A percentile compares a stretch with the other conserved stretches of the same genome.
Evolutionary conservation across 169 alveolate species (phyloP).

Genomic region (Plasmodium vinckei): DNA sequence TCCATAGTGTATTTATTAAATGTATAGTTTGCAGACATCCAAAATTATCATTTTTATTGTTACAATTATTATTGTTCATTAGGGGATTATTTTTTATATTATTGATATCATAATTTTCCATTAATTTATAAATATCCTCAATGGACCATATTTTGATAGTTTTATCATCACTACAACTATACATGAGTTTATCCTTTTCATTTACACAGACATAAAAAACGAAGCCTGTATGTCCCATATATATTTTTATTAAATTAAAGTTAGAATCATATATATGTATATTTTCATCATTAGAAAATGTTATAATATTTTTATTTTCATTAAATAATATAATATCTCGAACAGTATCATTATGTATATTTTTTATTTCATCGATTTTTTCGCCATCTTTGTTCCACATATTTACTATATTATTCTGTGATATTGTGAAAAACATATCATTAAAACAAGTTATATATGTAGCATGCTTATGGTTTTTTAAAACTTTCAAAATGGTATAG

Average conservation of each 20-base stretch:
- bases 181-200: slow-evolving; percentile 64
- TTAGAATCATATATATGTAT: slow-evolving; percentile 55
- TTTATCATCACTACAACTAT: slow-evolving; percentile 67
- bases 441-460: slow-evolving; percentile 36
- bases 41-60: not conserved
- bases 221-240: slow-evolving; percentile 54
- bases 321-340: slow-evolving; percentile 61
- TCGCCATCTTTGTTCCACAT: slow-evolving; percentile 42
- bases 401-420: slow-evolving; percentile 46
- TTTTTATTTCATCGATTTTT: slow-evolving; percentile 54
- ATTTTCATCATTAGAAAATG: slow-evolving; percentile 72
- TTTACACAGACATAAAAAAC: slow-evolving; percentile 55
- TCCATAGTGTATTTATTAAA: slow-evolving; percentile 49
- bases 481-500: slow-evolving; percentile 35
- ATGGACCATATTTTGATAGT: slow-evolving; percentile 52
- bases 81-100: slow-evolving; percentile 7
- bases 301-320: slow-evolving; percentile 44
- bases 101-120: slow-evolving; percentile 30
- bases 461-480: slow-evolving; percentile 56
- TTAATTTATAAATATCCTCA: slow-evolving; percentile 35
- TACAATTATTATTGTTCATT: not conserved
- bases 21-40: slow-evolving; percentile 47
- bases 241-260: slow-evolving; percentile 45
- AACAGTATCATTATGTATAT: slow-evolving; percentile 63
- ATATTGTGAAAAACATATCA: slow-evolving; percentile 43